Evolutionary conservation across 371 early-diverging fungal species (phyloP), one percentile per base, ranked within the genome.

Genomic region (Mucor racemosus): DNA sequence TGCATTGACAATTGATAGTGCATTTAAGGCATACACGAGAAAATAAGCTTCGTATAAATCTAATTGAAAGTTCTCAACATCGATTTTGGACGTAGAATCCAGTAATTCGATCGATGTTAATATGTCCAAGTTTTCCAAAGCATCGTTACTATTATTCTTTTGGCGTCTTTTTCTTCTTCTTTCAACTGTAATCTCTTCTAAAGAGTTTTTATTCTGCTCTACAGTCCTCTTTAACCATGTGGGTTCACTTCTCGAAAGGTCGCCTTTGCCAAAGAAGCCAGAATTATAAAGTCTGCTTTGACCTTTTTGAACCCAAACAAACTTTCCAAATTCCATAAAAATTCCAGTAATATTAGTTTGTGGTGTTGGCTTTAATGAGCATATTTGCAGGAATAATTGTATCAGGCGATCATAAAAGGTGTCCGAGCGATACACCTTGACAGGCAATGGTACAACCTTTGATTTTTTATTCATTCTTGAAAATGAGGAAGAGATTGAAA

Each of bases 191-290:
- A 88, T 65, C 5, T 86, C 78, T 58, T 86, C 86, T 9, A 82
- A 65, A 10, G 68, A 60, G 8, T 39, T 26, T 34, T 41, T 62
- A 13, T 66, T 64, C 14, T 67, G 64, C 36, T 44, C 39, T 14
- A 64, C 31, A 7, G 61, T 63, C 17, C 83, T 69, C 11, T 58
- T 40, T 15, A 74, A 69, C 92, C 94, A 94, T 1, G 94, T 91
- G 5, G 95, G 88, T 26, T 92, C 86, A 58, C 94, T 87, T 44
- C 96, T 73, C 5, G 94, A 94, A 14, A 96, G 78, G 4, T 86
- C 83, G 5, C 94, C 96, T 72, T 96, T 96, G 40, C 95, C 95
- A 82, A 92, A 95, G 66, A 84, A 91, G 0, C 95, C 95, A 34
- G 81, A 65, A 2, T 74, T 60, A 84, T 91, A 91, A 13, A 94